A percentile compares a stretch with the other conserved stretches of the same genome.
phyloP scores from a whole-genome alignment of 1,284 basidiomycete species.

The Leccinum proximum region DNA sequence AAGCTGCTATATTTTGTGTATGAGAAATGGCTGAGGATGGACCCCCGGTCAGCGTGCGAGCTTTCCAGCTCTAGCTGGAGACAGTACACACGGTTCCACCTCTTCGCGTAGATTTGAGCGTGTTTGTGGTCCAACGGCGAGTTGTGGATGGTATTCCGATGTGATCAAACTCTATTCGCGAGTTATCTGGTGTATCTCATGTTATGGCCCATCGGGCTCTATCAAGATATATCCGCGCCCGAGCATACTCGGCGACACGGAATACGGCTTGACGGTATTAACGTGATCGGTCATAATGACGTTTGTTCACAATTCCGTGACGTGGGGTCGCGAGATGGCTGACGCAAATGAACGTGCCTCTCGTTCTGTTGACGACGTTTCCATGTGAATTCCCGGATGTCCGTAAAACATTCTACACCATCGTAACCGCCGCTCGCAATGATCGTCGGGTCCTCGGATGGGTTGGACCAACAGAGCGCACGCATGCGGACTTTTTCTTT shows the following conservation, averaged over 20 bases:
- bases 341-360: constrained; percentile 43
- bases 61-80: no score
- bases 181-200: neutral
- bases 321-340: neutral
- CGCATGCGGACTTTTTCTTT: no score
- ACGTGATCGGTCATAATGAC: constrained; percentile 29
- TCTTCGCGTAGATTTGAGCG: constrained; percentile 62
- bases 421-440: constrained; percentile 78
- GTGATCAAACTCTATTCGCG: constrained; percentile 59
- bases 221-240: constrained; percentile 72
- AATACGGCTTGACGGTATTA: no score
- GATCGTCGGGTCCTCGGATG: constrained; percentile 61
- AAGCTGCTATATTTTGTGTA: no score
- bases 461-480: constrained; percentile 21
- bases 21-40: no score
- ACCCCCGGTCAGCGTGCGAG: no score
- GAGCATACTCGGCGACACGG: constrained; percentile 44
- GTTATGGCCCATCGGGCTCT: constrained; percentile 54
- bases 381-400: constrained; percentile 64
- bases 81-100: constrained; percentile 38
- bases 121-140: constrained; percentile 80
- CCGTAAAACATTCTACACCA: constrained; percentile 69
- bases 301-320: constrained; percentile 40
- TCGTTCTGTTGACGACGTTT: constrained; percentile 68
- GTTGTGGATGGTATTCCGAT: constrained; percentile 86